Conservation (phyloP, 371 early-diverging fungal species). For the Mortierella sp. region DNA sequence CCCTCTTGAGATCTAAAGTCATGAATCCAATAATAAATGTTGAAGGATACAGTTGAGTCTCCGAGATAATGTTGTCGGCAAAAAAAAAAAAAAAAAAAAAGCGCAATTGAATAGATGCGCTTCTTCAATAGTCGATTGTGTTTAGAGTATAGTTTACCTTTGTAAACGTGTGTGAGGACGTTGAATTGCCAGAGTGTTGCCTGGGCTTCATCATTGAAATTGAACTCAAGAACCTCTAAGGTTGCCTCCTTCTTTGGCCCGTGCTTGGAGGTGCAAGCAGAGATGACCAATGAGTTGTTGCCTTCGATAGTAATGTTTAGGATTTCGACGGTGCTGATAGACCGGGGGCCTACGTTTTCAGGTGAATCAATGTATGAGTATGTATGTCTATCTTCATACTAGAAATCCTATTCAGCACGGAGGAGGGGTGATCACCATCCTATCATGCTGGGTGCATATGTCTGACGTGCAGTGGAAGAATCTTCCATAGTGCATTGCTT, state of each 20-base stretch:
- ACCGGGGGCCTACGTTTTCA: slow-evolving; percentile 1
- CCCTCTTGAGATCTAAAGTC: slow-evolving; percentile 42
- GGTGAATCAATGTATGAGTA: too few relatives aligned
- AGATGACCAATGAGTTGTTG: slow-evolving; percentile 11
- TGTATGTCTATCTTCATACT: too few relatives aligned
- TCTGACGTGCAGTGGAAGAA: too few relatives aligned
- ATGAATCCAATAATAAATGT: too few relatives aligned
- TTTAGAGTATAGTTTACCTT: slow-evolving; percentile 17
- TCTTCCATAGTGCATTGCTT: background rate
- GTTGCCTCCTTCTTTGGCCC: slow-evolving; percentile 43
- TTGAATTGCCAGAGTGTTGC: slow-evolving; percentile 40
- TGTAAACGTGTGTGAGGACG: slow-evolving; percentile 54
- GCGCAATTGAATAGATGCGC: background rate
- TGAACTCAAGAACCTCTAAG: slow-evolving; percentile 27
- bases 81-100: background rate
- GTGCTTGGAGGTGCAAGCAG: slow-evolving; percentile 26
- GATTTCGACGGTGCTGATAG: slow-evolving; percentile 41
- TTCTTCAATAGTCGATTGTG: too few relatives aligned
- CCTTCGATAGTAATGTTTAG: slow-evolving; percentile 36
- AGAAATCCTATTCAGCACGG: too few relatives aligned
- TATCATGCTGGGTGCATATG: too few relatives aligned
- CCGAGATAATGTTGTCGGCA: background rate
- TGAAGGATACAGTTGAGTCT: background rate
- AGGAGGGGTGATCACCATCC: too few relatives aligned
- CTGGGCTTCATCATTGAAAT: slow-evolving; percentile 30